A percentile compares a stretch with the other conserved stretches of the same genome.
Evolutionary conservation across 208 protist genomes (phyloP).

Genomic region (Trypanosoma avium): DNA sequence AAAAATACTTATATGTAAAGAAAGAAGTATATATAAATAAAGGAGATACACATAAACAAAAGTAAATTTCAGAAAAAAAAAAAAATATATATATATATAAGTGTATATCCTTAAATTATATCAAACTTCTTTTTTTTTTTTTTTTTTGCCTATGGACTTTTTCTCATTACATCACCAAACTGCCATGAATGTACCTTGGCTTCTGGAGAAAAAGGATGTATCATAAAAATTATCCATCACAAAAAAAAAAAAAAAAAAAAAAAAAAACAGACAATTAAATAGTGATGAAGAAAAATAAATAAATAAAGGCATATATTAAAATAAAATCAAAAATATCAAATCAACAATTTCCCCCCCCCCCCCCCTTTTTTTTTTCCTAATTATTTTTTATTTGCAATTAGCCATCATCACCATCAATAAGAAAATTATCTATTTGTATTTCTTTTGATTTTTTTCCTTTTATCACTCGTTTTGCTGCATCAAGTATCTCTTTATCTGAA

Average conservation of each 20-base stretch:
- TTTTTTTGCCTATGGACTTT: not conserved
- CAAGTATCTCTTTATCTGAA: conserved; percentile 36
- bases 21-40: conserved; percentile 9
- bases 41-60: conserved; percentile 6
- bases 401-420: not conserved
- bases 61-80: conserved; percentile 15
- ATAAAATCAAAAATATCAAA: too few relatives aligned
- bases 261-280: not conserved
- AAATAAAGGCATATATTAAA: too few relatives aligned
- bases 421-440: not conserved
- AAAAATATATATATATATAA: conserved; percentile 15
- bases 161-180: not conserved
- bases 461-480: conserved; percentile 27
- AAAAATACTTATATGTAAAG: conserved; percentile 4
- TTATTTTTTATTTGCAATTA: too few relatives aligned
- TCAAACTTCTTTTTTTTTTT: too few relatives aligned
- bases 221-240: not conserved
- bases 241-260: not conserved
- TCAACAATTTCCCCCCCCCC: not conserved
- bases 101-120: not conserved
- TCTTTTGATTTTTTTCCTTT: not conserved
- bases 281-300: too few relatives aligned
- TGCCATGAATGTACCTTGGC: not conserved
- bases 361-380: too few relatives aligned
- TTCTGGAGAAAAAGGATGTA: not conserved